Base-by-base conservation (phyloP, 306 rosid species). In the Ormosia semicastrata region DNA sequence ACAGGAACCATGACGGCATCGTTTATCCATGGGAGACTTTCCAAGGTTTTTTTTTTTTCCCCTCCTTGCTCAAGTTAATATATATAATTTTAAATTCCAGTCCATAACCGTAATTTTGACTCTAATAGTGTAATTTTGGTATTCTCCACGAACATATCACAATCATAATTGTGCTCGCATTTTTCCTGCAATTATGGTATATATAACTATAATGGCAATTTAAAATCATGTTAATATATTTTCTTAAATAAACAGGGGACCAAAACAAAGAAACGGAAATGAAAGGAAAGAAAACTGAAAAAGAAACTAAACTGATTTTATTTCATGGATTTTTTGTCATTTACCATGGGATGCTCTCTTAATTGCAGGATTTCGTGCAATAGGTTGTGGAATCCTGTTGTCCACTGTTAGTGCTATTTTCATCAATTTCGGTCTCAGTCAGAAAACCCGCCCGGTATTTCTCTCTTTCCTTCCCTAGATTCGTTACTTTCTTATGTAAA, bases 11-110 rank as follows among this genome's bases (percentile, higher is more conserved):
- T 0, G 94, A 94, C 8, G 94, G 94, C 66, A 17, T 94, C 73
- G 76, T 94, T 81, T 92, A 94, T 5, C 98, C 98, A 24, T 90
- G 90, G 93, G 98, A 94, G 41, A 94, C 98, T 12, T 91, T 87
- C 77, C 85, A 86, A 91, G 98, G 98, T 91, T 13, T 2, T 40
- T 47, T 24, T 11, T 44, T 7, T 17, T 29, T 44, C 24, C 24
- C 24, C 24, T 24, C 24, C 24, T 24, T 24, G 24, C 24, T 24
- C 24, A 24, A 24, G 24, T 24, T 24, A 24, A 24, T 24, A 24
- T 24, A 1, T 24, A 1, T 24, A 24, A 1, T 24, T 24, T 24
- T 24, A 24, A 24, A 24, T 24, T 24, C 0, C 1, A 1, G 24
- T 24, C 24, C 24, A 24, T 24, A 1, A 24, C 24, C 24, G 24